Percentiles rank a stretch among this genome's conserved stretches.
Evolutionary conservation across 1,139 yeast genomes (phyloP).

Genomic region (Suhomyces yuchorum): DNA sequence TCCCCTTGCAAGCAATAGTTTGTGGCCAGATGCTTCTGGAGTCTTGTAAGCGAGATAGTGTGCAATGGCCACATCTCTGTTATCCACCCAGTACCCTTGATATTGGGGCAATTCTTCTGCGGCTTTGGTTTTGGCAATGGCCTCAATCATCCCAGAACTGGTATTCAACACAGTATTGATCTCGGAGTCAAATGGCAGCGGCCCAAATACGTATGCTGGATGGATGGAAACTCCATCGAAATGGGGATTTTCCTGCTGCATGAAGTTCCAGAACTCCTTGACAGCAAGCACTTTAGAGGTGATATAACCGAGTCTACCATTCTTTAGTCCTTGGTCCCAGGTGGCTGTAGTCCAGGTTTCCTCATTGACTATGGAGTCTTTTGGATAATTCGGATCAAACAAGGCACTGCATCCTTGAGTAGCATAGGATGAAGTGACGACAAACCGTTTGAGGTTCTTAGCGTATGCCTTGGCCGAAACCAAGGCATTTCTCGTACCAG

Average conservation of each 20-base stretch:
- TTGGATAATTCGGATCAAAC: not conserved
- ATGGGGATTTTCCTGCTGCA: not conserved
- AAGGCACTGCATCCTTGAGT: not conserved
- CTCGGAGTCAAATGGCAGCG: not conserved
- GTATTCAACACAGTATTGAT: not conserved
- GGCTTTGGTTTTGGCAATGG: constrained; percentile 16
- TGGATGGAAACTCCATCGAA: not conserved
- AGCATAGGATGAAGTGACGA: constrained; percentile 1
- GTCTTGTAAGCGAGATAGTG: constrained; percentile 16
- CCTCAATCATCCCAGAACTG: not conserved
- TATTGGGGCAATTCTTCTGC: constrained; percentile 14
- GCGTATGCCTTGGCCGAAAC: not conserved
- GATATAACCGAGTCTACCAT: not conserved
- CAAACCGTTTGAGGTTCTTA: constrained; percentile 2
- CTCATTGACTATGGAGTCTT: not conserved
- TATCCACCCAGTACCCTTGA: constrained; percentile 17
- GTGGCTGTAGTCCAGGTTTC: not conserved
- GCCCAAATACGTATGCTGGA: not conserved
- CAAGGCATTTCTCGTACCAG: constrained; percentile 3
- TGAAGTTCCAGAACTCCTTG: not conserved
- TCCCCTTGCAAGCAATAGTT: constrained; percentile 9
- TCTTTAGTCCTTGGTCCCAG: not conserved
- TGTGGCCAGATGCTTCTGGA: constrained; percentile 11
- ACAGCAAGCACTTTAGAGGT: not conserved
- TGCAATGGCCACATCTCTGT: constrained; percentile 18